Evolutionary conservation across 805 yeast genomes (phyloP).

Genomic region (Wickerhamiella bombiphila): DNA sequence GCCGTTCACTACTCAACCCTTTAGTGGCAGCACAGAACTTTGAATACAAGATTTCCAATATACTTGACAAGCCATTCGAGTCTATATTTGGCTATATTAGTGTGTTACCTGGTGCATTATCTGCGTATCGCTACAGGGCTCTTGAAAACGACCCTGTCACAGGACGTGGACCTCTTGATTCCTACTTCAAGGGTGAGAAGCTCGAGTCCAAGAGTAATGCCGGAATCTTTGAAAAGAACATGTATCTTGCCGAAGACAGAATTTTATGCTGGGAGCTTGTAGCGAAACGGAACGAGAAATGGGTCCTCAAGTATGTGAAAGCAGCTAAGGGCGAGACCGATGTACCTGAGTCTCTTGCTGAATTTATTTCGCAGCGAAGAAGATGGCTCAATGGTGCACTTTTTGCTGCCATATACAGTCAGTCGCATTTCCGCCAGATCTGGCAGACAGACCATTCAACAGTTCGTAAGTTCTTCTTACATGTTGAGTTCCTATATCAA

Average conservation of each 20-base stretch:
- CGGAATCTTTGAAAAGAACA: conserved; percentile 86
- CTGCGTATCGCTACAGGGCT: conserved; percentile 87
- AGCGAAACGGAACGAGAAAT: conserved; percentile 65
- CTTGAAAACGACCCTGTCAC: conserved; percentile 60
- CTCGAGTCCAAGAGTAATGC: conserved; percentile 45
- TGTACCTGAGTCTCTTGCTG: conserved; percentile 90
- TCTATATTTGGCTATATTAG: conserved; percentile 84
- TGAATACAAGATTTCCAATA: conserved; percentile 94
- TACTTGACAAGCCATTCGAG: conserved; percentile 86
- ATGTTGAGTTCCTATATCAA: conserved; percentile 81
- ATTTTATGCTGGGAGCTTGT: conserved; percentile 92
- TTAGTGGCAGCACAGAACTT: conserved; percentile 92
- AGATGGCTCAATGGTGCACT: conserved; percentile 98
- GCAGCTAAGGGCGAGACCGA: conserved; percentile 94
- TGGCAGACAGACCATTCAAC: conserved; percentile 81
- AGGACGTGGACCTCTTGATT: conserved; percentile 80
- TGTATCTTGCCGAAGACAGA: conserved; percentile 96
- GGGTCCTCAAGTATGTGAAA: conserved; percentile 85
- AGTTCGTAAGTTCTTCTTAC: conserved; percentile 65
- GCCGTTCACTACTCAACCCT: conserved; percentile 72
- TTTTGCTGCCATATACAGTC: conserved; percentile 88
- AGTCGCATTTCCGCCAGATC: conserved; percentile 68
- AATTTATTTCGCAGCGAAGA: conserved; percentile 88
- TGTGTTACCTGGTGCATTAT: conserved; percentile 89
- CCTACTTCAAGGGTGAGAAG: conserved; percentile 83